Evolutionary conservation across 257 asterid species (phyloP), one percentile per base, ranked within the genome.

Genomic region (Nicotiana noctiflora): DNA sequence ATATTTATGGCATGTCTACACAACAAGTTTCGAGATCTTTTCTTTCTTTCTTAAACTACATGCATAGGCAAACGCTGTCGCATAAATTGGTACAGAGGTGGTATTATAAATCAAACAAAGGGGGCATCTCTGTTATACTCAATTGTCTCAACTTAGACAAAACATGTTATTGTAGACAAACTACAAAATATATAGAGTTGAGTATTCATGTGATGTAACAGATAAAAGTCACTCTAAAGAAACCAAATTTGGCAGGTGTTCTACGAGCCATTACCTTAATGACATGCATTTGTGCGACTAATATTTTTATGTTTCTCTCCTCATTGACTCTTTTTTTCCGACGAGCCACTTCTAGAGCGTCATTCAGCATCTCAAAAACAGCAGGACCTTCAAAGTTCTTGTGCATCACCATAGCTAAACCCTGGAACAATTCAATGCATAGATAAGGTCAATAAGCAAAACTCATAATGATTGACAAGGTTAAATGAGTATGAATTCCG

Each of bases 381-480:
- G 96, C 93, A 32, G 92, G 89, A 37, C 97, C 97, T 85, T 95
- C 98, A 56, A 77, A 83, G 79, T 93, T 93, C 87, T 89, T 95
- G 86, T 95, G 98, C 98, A 95, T 92, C 85, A 89, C 98, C 94
- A 93, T 93, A 23, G 97, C 99, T 83, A 95, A 85, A 76, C 99
- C 97, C 98, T 93, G 83, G 31, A 84, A 80, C 65, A 31, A 72
- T 49, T 46, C 78, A 46, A 72, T 14, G 21, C 34, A 17, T 8
- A 32, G 52, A 72, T 7, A 23, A 46, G 15, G 8, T 72, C 49
- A 49, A 70, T 13, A 44, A 70, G 59, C 59, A 70, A 70, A 49
- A 17, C 19, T 2, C 6, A 19, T 70, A 70, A 40, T 68, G 1
- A 70, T 70, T 44, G 34, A 70, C 13, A 68, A 44, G 57, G 77